Percentiles rank a stretch among this genome's conserved stretches.
Conservation (phyloP, 176 grass and related monocot genomes). For the Olyra latifolia region DNA sequence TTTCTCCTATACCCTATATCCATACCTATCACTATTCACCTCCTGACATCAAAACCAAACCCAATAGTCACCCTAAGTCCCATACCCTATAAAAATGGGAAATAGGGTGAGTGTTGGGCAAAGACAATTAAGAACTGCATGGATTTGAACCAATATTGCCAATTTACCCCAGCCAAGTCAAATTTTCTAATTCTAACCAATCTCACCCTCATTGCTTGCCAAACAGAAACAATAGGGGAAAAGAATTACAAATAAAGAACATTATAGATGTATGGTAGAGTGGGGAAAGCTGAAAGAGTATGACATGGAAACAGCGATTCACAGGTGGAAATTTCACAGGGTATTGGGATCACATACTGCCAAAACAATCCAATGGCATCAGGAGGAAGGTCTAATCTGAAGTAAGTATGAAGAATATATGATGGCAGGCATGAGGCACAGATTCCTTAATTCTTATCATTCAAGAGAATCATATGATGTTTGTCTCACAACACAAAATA, state of each 20-base stretch:
- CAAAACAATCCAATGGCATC: background rate
- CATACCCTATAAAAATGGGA: no score
- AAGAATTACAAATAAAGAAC: background rate
- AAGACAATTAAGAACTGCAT: background rate
- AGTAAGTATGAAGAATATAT: background rate
- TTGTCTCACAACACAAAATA: background rate
- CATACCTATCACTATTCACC: no score
- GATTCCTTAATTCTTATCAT: background rate
- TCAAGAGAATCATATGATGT: background rate
- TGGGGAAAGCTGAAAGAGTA: background rate
- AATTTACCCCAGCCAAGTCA: background rate
- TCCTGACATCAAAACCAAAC: no score
- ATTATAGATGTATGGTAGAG: background rate
- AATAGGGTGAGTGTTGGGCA: no score
- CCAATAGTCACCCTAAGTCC: no score
- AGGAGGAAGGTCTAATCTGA: background rate
- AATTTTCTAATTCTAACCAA: background rate
- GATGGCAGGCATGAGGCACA: background rate
- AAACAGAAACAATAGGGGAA: background rate
- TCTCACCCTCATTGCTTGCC: background rate
- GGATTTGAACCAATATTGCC: background rate
- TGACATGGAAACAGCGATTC: background rate
- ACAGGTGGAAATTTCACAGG: background rate
- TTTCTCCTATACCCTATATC: no score
- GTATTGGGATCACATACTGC: slow-evolving; percentile 7